phyloP scores from a whole-genome alignment of 2,329 filamentous ascomycete species.

The Diplodia scrobiculata region DNA sequence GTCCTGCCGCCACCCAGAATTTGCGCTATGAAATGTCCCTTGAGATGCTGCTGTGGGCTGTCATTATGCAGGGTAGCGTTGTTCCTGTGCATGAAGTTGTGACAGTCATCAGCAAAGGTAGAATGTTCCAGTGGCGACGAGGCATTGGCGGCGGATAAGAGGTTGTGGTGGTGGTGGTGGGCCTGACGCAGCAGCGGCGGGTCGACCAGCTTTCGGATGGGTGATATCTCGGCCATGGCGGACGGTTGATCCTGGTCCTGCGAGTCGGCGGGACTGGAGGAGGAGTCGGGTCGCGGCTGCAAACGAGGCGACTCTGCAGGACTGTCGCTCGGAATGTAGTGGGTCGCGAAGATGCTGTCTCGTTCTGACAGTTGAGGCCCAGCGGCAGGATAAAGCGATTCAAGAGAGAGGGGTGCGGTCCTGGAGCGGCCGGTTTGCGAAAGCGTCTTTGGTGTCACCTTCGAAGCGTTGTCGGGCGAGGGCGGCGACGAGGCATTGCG shows the following conservation, averaged over 20 bases:
- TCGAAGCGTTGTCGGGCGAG: slow-evolving; percentile 32
- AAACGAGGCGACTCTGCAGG: slow-evolving; percentile 45
- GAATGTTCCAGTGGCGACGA: slow-evolving; percentile 27
- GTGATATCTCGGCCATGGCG: slow-evolving; percentile 38
- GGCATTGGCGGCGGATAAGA: slow-evolving; percentile 32
- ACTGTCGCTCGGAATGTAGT: slow-evolving; percentile 58
- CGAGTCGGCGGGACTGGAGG: slow-evolving; percentile 33
- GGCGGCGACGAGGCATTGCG: slow-evolving; percentile 32
- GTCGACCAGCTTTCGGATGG: slow-evolving; percentile 41
- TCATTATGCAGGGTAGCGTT: slow-evolving; percentile 33
- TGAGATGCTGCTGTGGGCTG: slow-evolving; percentile 39
- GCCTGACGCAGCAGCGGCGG: slow-evolving; percentile 40
- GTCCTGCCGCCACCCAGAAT: slow-evolving; percentile 31
- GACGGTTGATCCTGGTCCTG: slow-evolving; percentile 36
- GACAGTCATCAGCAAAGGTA: slow-evolving; percentile 25
- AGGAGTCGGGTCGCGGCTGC: slow-evolving; percentile 41
- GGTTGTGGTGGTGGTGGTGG: slow-evolving; percentile 38
- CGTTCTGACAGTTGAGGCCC: slow-evolving; percentile 61
- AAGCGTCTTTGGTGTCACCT: slow-evolving; percentile 41
- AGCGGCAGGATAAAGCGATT: slow-evolving; percentile 44
- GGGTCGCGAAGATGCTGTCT: slow-evolving; percentile 66
- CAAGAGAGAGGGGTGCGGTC: slow-evolving; percentile 42
- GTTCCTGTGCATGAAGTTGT: slow-evolving; percentile 23
- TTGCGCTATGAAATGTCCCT: slow-evolving; percentile 40
- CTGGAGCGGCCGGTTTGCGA: slow-evolving; percentile 45